A percentile compares a stretch with the other conserved stretches of the same genome.
These are phyloP conservation scores for Suillus lakei DNA, from an alignment of 768 basidiomycete species.

Conservation along the genomic window DNA sequence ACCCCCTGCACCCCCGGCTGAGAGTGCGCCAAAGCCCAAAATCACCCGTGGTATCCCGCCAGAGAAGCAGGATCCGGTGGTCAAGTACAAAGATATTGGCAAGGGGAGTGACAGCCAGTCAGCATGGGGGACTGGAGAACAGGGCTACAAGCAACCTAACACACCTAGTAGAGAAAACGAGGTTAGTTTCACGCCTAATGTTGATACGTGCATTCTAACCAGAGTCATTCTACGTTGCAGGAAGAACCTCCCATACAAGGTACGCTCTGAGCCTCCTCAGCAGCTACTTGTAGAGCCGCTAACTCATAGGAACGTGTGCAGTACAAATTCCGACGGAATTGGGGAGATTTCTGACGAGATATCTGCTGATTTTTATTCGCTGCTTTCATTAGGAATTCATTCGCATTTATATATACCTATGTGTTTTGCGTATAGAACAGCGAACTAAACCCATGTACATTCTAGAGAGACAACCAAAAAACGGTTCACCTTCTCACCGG, in stretches of 20 bases:
- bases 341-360: slow-evolving; percentile 77
- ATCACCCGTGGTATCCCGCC: slow-evolving; percentile 62
- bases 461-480: slow-evolving; percentile 3
- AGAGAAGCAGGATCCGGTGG: slow-evolving; percentile 70
- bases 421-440: slow-evolving; percentile 16
- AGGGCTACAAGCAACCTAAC: slow-evolving; percentile 74
- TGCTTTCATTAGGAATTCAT: slow-evolving; percentile 17
- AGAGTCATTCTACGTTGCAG: slow-evolving; percentile 36
- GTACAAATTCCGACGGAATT: slow-evolving; percentile 89
- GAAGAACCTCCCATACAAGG: slow-evolving; percentile 90
- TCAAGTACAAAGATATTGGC: slow-evolving; percentile 61
- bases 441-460: slow-evolving; percentile 16
- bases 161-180: slow-evolving; percentile 77
- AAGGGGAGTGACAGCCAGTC: slow-evolving; percentile 57
- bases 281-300: slow-evolving; percentile 41
- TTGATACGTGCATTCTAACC: slow-evolving; percentile 4
- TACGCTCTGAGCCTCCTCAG: slow-evolving; percentile 36
- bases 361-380: slow-evolving; percentile 16
- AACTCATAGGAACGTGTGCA: slow-evolving; percentile 64
- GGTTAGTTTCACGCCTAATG: slow-evolving; percentile 44
- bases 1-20: slow-evolving; percentile 16
- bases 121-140: slow-evolving; percentile 75
- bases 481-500: slow-evolving; percentile 39
- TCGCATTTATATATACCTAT: slow-evolving; percentile 36
- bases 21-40: slow-evolving; percentile 47